phyloP scores from a whole-genome alignment of 1,284 basidiomycete genomes.

The Prillingera fragicola region DNA sequence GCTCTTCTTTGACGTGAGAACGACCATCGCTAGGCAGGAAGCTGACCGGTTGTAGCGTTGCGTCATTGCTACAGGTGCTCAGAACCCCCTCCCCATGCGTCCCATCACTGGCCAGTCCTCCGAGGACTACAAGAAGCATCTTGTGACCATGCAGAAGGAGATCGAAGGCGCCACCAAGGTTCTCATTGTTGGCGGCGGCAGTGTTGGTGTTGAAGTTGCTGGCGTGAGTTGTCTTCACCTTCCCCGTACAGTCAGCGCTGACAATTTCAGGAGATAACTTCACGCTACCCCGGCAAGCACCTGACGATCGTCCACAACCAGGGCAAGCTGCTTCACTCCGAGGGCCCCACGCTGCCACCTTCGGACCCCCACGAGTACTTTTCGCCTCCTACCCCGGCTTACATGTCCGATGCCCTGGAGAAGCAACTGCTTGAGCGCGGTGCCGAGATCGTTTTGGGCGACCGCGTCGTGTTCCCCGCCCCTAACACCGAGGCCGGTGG shows the following conservation, averaged over 20 bases:
- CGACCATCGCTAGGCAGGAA: not conserved
- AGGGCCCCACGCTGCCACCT: no score
- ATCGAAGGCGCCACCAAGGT: constrained; percentile 30
- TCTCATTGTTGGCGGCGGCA: constrained; percentile 49
- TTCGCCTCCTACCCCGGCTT: constrained; percentile 26
- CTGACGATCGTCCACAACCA: constrained; percentile 26
- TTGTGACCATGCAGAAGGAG: constrained; percentile 20
- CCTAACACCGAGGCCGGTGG: constrained; percentile 10
- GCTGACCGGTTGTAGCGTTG: constrained; percentile 24
- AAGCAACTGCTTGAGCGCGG: constrained; percentile 34
- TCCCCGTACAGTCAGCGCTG: not conserved
- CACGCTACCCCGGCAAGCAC: constrained; percentile 26
- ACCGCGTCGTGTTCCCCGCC: constrained; percentile 35
- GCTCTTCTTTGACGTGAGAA: constrained; percentile 46
- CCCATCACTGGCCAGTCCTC: constrained; percentile 24
- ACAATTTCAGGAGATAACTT: constrained; percentile 26
- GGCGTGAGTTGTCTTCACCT: constrained; percentile 34
- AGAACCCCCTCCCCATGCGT: constrained; percentile 41
- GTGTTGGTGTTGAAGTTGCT: constrained; percentile 50
- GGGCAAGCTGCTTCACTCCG: constrained; percentile 29
- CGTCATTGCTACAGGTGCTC: constrained; percentile 43
- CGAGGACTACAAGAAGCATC: constrained; percentile 19
- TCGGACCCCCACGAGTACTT: constrained; percentile 20
- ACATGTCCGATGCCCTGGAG: constrained; percentile 35
- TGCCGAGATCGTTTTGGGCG: constrained; percentile 44